Base-by-base conservation (phyloP, 441 rosid genomes). In the Adansonia madagascariensis region DNA sequence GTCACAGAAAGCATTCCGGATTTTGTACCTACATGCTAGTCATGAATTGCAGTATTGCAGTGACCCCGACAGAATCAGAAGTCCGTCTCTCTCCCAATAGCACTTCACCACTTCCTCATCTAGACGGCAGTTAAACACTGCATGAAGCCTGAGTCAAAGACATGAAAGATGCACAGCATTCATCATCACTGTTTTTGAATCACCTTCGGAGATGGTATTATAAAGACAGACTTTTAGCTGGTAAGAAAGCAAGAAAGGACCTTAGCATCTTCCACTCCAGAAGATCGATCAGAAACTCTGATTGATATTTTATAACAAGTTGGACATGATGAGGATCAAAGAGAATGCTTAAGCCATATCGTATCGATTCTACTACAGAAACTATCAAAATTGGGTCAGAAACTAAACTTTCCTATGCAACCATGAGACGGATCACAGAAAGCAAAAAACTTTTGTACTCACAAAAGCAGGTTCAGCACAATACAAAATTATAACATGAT, bases 321-420 rank as follows among this genome's bases (percentile, higher is more conserved):
- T 27, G n/a, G 55, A 67, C 4, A 44, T 44, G 55, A 66, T 18
- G 70, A 66, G 60, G 46, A 27, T 15, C 24, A 10, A 71, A 52
- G 60, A 4, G 61, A 71, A 71, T 71, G 46, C 15, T 31, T n/a
- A 71, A 71, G 44, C 14, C 43, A 69, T 22, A 68, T 68, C 73
- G 49, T 24, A 14, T 8, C 12, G 6, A 68, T 47, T 47, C 41
- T 22, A 46, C 72, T 11, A 68, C 59, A 12, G 27, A 49, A 49
- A 49, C 59, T 59, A 70, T 69, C 14, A n/a, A 49, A 67, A 22
- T 31, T 24, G 24, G 20, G 46, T 24, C 14, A 50, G 46, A 70
- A 50, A 50, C 74, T 50, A 11, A 50, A 50, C 15, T 27, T 71
- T 9, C 31, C 14, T 24, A 49, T 24, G 59, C 73, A 49, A 50